Conservation (phyloP, 345 rosid genomes). For the Gynandropsis gynandra region DNA sequence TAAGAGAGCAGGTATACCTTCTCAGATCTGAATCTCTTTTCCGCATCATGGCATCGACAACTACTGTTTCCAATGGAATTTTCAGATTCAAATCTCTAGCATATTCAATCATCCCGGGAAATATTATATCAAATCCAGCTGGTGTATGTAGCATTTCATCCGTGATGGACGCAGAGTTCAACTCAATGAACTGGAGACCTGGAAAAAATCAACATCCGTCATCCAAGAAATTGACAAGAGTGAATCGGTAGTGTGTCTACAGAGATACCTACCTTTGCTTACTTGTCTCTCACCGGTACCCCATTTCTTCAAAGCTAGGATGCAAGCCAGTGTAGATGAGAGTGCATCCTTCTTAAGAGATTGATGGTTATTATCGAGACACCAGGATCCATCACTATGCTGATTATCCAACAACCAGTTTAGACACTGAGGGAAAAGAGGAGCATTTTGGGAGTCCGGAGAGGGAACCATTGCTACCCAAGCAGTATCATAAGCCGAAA, state of each 20-base stretch:
- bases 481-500: conserved; percentile 82
- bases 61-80: conserved; percentile 45
- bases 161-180: conserved; percentile 42
- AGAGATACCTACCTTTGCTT: conserved; percentile 37
- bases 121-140: conserved; percentile 68
- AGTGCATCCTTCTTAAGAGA: conserved; percentile 52
- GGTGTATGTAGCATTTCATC: conserved; percentile 56
- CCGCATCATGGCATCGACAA: conserved; percentile 38
- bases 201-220: conserved; percentile 17
- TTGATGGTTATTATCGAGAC: conserved; percentile 37
- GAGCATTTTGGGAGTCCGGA: conserved; percentile 32
- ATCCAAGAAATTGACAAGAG: background rate
- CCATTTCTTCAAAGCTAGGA: conserved; percentile 77
- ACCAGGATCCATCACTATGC: conserved; percentile 79
- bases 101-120: conserved; percentile 73
- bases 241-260: background rate
- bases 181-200: conserved; percentile 68
- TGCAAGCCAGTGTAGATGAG: conserved; percentile 67
- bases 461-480: conserved; percentile 93
- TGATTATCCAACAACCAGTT: conserved; percentile 77
- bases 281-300: conserved; percentile 60
- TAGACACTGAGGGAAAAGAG: conserved; percentile 65
- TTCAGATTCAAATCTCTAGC: conserved; percentile 55
- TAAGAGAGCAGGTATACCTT: conserved; percentile 33
- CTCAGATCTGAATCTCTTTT: conserved; percentile 49